A percentile compares a stretch with the other conserved stretches of the same genome.
These are phyloP conservation scores for Calocera viscosa DNA, from an alignment of 768 basidiomycete species.

Conservation along the genomic window DNA sequence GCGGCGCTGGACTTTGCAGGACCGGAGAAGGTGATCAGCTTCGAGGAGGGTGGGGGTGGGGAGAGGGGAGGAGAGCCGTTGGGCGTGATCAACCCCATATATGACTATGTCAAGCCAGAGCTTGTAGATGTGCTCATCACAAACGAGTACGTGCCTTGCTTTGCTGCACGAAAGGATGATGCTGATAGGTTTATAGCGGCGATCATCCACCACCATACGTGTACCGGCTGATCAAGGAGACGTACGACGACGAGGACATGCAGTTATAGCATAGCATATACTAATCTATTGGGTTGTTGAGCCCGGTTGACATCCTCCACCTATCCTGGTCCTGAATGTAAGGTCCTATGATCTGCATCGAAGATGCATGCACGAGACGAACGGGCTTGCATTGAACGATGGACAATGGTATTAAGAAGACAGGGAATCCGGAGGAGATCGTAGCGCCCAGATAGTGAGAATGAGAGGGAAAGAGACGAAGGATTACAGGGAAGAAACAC, in stretches of 20 bases:
- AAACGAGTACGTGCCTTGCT: slow-evolving; percentile 62
- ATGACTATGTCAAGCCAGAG: slow-evolving; percentile 89
- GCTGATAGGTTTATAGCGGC: slow-evolving; percentile 41
- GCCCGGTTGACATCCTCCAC: too few relatives aligned
- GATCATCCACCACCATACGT: slow-evolving; percentile 94
- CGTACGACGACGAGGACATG: slow-evolving; percentile 89
- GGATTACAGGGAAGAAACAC: background rate
- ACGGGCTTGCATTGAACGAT: background rate
- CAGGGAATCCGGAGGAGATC: background rate
- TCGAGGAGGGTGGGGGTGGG: slow-evolving; percentile 47
- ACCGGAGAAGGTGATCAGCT: slow-evolving; percentile 44
- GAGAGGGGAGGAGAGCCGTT: slow-evolving; percentile 29
- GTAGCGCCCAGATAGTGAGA: background rate
- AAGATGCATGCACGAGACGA: background rate
- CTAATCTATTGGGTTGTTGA: background rate
- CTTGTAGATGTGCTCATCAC: slow-evolving; percentile 89
- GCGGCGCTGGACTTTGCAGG: slow-evolving; percentile 70
- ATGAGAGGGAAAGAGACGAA: background rate
- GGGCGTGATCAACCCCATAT: slow-evolving; percentile 91
- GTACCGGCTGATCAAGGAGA: slow-evolving; percentile 86
- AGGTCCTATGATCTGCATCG: too few relatives aligned
- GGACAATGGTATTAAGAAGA: background rate
- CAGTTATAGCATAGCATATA: slow-evolving; percentile 51
- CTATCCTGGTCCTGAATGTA: background rate
- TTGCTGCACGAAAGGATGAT: background rate